These are phyloP conservation scores for Entamoeba moshkovskii DNA, from an alignment of 208 protist genomes.

Conservation along the genomic window DNA sequence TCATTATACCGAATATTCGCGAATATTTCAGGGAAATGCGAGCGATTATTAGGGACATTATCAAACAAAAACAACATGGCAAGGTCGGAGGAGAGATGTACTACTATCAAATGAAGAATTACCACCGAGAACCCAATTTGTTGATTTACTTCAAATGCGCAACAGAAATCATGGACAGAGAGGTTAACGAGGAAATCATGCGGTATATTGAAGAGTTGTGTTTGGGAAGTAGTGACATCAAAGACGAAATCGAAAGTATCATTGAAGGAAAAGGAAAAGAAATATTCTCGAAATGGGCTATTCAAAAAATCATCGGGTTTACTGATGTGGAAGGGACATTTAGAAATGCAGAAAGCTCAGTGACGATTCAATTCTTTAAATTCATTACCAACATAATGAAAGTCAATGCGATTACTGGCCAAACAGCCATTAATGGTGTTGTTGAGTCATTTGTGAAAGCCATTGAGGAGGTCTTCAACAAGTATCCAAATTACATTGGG, in stretches of 20 bases:
- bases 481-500: neutral
- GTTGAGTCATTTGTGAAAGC: neutral
- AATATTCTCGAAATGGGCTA: neutral
- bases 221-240: neutral
- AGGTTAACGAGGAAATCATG: neutral
- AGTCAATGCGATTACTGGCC: neutral
- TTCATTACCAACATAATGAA: neutral
- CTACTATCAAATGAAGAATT: neutral
- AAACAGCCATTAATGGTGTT: neutral
- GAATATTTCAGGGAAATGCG: neutral
- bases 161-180: neutral
- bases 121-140: neutral
- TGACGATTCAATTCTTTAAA: neutral
- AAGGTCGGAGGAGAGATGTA: neutral
- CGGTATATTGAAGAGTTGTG: neutral
- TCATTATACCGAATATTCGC: neutral
- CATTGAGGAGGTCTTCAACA: neutral
- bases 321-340: neutral
- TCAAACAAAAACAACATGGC: neutral
- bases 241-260: neutral
- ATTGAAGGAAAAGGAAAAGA: neutral
- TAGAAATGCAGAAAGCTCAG: neutral
- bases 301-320: neutral
- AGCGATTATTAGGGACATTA: neutral
- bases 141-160: neutral